These are phyloP conservation scores for Epichloe amarillans DNA, from an alignment of 2,329 filamentous ascomycete genomes.

Conservation along the genomic window DNA sequence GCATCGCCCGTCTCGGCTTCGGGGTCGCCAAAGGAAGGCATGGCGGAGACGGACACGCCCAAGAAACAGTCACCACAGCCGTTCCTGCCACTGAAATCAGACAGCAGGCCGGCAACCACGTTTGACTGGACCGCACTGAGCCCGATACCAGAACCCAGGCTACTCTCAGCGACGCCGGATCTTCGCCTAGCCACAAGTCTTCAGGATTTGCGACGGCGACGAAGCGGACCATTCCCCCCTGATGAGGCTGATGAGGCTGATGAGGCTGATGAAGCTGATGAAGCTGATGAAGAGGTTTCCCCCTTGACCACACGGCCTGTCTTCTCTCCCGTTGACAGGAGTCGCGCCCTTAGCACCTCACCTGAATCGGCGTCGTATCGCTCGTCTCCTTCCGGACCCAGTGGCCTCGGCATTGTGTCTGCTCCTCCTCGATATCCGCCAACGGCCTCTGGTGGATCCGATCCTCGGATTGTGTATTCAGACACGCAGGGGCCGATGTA, in stretches of 20 bases:
- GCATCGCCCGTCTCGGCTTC: conserved; percentile 32
- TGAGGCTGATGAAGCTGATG: neutral
- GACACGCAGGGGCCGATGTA: conserved; percentile 23
- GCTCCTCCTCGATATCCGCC: conserved; percentile 6
- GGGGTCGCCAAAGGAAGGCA: conserved; percentile 17
- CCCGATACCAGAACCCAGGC: conserved; percentile 14
- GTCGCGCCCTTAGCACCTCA: conserved; percentile 5
- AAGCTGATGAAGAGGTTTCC: neutral
- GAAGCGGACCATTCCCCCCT: neutral
- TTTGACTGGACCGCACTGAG: conserved; percentile 3
- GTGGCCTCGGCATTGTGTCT: neutral
- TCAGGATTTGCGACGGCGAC: conserved; percentile 10
- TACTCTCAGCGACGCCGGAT: conserved; percentile 11
- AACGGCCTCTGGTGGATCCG: conserved; percentile 12
- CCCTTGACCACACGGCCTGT: neutral
- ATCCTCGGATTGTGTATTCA: conserved; percentile 20
- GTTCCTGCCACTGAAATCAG: neutral
- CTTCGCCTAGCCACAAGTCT: conserved; percentile 13
- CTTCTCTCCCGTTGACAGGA: conserved; percentile 11
- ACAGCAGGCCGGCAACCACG: neutral
- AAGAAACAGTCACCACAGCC: conserved; percentile 8
- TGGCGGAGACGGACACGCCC: neutral
- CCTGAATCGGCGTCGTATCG: neutral
- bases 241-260: neutral
- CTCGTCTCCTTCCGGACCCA: neutral